Conservation (phyloP, 1,284 basidiomycete species). For the Cryptococcus sp. region DNA sequence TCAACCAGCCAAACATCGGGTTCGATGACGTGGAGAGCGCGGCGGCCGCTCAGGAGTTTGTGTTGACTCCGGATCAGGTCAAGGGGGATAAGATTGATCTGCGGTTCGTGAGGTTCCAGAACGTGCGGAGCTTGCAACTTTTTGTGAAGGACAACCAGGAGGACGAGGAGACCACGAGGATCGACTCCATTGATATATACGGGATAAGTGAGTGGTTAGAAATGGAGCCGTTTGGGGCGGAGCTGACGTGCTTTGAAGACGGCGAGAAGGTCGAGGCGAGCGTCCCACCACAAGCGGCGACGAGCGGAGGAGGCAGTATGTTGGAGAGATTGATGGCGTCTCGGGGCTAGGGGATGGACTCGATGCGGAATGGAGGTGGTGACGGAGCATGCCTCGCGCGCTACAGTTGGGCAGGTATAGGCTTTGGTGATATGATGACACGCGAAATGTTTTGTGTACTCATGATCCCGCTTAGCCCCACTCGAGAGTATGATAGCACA, state of each 20-base stretch:
- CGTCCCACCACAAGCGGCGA: not conserved
- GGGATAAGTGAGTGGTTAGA: constrained; percentile 50
- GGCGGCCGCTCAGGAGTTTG: constrained; percentile 49
- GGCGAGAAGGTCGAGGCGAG: not conserved
- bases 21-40: constrained; percentile 56
- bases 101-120: constrained; percentile 74
- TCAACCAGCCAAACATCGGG: constrained; percentile 63
- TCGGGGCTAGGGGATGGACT: too few species aligned
- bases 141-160: constrained; percentile 74
- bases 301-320: constrained; percentile 6
- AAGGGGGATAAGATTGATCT: constrained; percentile 62
- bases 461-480: too few species aligned
- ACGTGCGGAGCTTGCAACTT: constrained; percentile 69
- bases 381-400: too few species aligned
- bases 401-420: too few species aligned
- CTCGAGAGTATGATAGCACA: too few species aligned
- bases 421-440: too few species aligned
- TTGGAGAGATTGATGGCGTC: not conserved
- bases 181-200: constrained; percentile 71
- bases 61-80: constrained; percentile 43
- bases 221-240: too few species aligned
- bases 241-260: not conserved
- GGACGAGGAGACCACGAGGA: constrained; percentile 67
- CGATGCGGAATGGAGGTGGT: too few species aligned
- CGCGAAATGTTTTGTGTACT: too few species aligned